Evolutionary conservation across 177 flowering plant genomes (phyloP).

Genomic region (Telopea speciosissima): DNA sequence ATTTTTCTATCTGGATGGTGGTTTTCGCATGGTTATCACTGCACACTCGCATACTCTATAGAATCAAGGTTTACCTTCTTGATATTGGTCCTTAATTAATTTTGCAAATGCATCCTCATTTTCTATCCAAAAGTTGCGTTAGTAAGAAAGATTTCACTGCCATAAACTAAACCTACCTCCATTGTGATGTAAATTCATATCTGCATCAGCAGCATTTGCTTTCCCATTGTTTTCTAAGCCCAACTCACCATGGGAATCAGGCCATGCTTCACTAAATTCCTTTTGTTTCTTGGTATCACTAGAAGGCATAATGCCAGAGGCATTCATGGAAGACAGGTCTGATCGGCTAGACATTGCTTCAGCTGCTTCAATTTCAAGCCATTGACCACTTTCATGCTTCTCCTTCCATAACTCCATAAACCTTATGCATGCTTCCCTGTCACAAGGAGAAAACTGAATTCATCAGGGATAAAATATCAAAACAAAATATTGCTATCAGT

Average conservation of each 20-base stretch:
- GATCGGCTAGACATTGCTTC: slow-evolving; percentile 48
- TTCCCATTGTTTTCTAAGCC: slow-evolving; percentile 35
- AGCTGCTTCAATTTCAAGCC: slow-evolving; percentile 83
- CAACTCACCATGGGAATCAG: slow-evolving; percentile 24
- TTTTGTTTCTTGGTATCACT: slow-evolving; percentile 29
- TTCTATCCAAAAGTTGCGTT: no score
- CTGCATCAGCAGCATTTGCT: slow-evolving; percentile 29
- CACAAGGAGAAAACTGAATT: slow-evolving; percentile 9
- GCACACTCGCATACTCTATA: no score
- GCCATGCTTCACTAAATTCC: slow-evolving; percentile 19
- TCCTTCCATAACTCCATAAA: slow-evolving; percentile 74
- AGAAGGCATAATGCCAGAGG: slow-evolving; percentile 51
- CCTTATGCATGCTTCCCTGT: slow-evolving; percentile 79
- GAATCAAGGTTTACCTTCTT: no score
- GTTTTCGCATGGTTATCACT: no score
- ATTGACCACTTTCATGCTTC: slow-evolving; percentile 93
- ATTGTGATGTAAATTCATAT: slow-evolving; percentile 18
- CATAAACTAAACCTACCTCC: slow-evolving; percentile 9
- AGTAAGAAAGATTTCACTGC: not conserved
- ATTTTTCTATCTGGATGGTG: no score
- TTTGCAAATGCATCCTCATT: no score
- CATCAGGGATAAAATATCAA: not conserved
- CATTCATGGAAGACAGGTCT: slow-evolving; percentile 46
- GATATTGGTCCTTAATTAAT: no score
- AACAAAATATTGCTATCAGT: not conserved